Conservation (phyloP, 2,329 filamentous ascomycete species). For the Xylaria sp. region DNA sequence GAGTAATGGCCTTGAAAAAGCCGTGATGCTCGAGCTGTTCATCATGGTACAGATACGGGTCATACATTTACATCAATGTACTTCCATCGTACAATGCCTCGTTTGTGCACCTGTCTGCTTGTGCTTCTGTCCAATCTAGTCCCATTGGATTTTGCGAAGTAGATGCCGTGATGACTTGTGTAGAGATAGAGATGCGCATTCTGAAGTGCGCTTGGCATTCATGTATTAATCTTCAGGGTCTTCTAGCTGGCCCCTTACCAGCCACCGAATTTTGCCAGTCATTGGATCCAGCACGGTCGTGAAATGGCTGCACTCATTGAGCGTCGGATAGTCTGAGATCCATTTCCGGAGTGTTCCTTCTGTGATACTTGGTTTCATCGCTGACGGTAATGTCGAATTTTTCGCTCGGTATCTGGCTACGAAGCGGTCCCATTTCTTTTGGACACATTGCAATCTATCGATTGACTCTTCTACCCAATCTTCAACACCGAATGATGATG, state of each 20-base stretch:
- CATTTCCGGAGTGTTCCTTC: slow-evolving; percentile 55
- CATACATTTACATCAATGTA: slow-evolving; percentile 57
- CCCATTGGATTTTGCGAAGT: background rate
- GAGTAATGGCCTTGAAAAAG: slow-evolving; percentile 68
- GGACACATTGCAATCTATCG: slow-evolving; percentile 50
- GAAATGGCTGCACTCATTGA: slow-evolving; percentile 68
- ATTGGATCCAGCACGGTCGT: slow-evolving; percentile 66
- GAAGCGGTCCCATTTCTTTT: slow-evolving; percentile 51
- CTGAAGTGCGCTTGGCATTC: background rate
- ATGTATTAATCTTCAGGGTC: background rate
- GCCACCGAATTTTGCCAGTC: slow-evolving; percentile 59
- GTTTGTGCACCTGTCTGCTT: background rate
- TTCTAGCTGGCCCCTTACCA: slow-evolving; percentile 39
- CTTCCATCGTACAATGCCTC: slow-evolving; percentile 10
- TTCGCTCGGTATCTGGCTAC: slow-evolving; percentile 40
- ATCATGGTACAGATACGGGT: slow-evolving; percentile 74
- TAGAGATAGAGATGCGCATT: background rate
- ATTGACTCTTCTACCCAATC: slow-evolving; percentile 47
- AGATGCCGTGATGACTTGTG: background rate
- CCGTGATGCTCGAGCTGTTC: slow-evolving; percentile 64
- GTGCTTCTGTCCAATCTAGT: background rate
- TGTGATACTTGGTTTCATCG: slow-evolving; percentile 44
- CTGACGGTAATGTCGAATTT: slow-evolving; percentile 6
- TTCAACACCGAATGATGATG: slow-evolving; percentile 39
- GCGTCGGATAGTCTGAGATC: slow-evolving; percentile 62